These are phyloP conservation scores for Pythium volutum DNA, from an alignment of 352 stramenopile genomes.

Conservation along the genomic window DNA sequence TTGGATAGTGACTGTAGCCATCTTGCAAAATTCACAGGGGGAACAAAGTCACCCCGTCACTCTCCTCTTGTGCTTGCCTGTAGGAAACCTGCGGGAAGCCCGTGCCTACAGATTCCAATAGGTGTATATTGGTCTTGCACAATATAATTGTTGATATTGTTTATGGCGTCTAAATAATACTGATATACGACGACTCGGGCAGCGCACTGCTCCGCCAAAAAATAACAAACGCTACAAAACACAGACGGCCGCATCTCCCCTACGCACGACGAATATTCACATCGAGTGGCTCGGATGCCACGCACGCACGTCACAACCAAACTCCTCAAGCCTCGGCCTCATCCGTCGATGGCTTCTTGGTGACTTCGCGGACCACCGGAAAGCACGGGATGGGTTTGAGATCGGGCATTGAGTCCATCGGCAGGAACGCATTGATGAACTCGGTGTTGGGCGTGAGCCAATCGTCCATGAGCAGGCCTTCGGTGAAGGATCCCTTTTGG, in stretches of 20 bases:
- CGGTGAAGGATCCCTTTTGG: constrained; percentile 51
- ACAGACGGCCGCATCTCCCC: background rate
- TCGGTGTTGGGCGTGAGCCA: constrained; percentile 72
- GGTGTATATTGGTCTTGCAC: background rate
- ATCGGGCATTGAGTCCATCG: constrained; percentile 66
- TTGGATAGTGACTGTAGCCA: constrained; percentile 15
- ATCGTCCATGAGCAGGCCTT: constrained; percentile 73
- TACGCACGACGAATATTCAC: background rate
- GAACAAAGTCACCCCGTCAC: no score
- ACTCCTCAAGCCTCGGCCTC: background rate
- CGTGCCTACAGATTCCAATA: background rate
- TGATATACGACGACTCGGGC: background rate
- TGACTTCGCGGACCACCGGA: constrained; percentile 13
- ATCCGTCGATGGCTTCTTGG: background rate
- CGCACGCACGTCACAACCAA: background rate
- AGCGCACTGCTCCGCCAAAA: background rate
- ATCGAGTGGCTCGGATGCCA: constrained; percentile 5
- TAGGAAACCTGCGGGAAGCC: background rate
- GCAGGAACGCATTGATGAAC: constrained; percentile 61
- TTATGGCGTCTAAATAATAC: constrained; percentile 16
- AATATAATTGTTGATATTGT: background rate
- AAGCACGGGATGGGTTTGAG: constrained; percentile 70
- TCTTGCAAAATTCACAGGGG: background rate
- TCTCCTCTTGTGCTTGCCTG: background rate
- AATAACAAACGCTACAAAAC: constrained; percentile 1